phyloP scores from a whole-genome alignment of 1,284 basidiomycete genomes.

The Ganoderma multipileum region DNA sequence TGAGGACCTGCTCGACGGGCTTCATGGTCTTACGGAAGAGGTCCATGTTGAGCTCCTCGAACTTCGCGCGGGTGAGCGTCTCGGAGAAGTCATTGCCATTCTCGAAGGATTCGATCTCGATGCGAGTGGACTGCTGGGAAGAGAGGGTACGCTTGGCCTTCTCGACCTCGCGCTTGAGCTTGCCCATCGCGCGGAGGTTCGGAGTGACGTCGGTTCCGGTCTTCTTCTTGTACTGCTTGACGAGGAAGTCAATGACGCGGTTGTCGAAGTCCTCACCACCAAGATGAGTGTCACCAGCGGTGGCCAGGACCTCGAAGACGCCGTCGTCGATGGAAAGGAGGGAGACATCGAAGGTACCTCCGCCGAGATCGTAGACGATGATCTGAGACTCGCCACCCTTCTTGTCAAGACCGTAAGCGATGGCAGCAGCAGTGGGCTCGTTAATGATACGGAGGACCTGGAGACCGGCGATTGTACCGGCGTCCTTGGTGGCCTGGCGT shows the following conservation, averaged over 20 bases:
- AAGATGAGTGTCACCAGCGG: conserved; percentile 98
- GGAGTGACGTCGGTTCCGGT: conserved; percentile 86
- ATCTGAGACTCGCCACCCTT: conserved; percentile 88
- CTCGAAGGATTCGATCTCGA: conserved; percentile 89
- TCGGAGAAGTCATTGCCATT: conserved; percentile 97
- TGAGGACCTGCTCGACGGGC: conserved; percentile 98
- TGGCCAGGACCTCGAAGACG: conserved; percentile 97
- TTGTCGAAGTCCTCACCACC: conserved; percentile 99
- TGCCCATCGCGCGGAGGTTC: conserved; percentile 93
- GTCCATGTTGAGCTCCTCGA: conserved; percentile 99
- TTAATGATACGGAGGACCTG: conserved; percentile 98
- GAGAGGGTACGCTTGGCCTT: conserved; percentile 99
- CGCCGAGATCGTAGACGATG: conserved; percentile 94
- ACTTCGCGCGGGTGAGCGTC: conserved; percentile 97
- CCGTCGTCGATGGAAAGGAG: conserved; percentile 97
- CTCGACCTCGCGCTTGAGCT: conserved; percentile 98
- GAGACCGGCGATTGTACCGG: conserved; percentile 96
- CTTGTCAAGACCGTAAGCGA: conserved; percentile 99
- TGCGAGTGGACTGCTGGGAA: conserved; percentile 72
- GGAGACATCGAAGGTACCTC: conserved; percentile 90
- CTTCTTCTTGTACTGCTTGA: conserved; percentile 96
- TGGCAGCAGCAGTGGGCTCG: conserved; percentile 97
- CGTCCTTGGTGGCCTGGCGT: conserved; percentile 98
- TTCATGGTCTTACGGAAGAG: conserved; percentile 99
- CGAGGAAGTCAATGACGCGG: conserved; percentile 91